phyloP scores from a whole-genome alignment of 228 moss, liverwort and hornwort species.

The Sphagnum magellanicum region DNA sequence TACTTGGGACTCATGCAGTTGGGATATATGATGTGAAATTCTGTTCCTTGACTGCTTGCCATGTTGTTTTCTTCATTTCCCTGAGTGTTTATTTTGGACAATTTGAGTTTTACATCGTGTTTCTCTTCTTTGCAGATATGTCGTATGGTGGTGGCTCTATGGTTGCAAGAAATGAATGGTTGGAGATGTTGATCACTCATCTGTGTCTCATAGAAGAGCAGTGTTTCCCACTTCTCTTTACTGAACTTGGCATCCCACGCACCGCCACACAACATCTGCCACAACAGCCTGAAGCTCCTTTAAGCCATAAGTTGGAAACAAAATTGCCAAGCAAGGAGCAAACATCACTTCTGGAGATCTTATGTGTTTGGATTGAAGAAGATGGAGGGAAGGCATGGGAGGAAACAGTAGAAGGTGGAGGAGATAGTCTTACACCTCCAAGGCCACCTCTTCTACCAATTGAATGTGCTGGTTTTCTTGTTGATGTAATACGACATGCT shows the following conservation, averaged over 20 bases:
- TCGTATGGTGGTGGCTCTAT: neutral
- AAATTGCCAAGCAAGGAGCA: constrained; percentile 41
- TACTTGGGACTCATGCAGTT: too few species aligned
- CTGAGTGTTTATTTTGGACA: too few species aligned
- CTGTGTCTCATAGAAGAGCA: constrained; percentile 36
- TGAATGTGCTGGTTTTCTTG: constrained; percentile 34
- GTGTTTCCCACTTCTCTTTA: constrained; percentile 49
- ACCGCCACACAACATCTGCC: too few species aligned
- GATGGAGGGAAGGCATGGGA: constrained; percentile 18
- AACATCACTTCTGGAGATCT: constrained; percentile 45
- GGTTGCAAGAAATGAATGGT: constrained; percentile 40
- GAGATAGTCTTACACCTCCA: neutral
- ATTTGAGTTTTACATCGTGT: too few species aligned
- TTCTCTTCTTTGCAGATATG: neutral
- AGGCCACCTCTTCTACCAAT: constrained; percentile 16
- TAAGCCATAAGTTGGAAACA: constrained; percentile 3
- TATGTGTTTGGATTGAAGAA: constrained; percentile 42
- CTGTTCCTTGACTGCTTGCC: too few species aligned
- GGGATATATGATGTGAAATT: too few species aligned
- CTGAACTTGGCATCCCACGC: constrained; percentile 31
- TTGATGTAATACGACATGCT: constrained; percentile 47
- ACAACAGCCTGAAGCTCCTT: neutral
- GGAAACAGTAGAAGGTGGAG: constrained; percentile 1
- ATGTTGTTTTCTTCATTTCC: too few species aligned
- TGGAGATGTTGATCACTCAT: constrained; percentile 48